phyloP scores from a whole-genome alignment of 345 rosid genomes.

The Moricandia arvensis region DNA sequence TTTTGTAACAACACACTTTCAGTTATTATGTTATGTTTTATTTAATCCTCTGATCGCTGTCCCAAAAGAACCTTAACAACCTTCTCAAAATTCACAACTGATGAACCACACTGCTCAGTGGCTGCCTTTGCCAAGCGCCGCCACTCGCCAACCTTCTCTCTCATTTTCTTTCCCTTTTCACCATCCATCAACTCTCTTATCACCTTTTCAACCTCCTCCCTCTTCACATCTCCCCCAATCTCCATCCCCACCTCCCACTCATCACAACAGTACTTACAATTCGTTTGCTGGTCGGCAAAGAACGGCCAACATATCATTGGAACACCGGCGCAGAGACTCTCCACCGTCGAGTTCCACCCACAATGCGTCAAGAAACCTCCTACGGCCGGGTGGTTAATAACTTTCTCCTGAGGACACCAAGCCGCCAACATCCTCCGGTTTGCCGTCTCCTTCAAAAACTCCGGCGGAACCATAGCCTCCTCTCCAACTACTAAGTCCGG shows the following conservation, averaged over 20 bases:
- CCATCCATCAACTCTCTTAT: constrained; percentile 56
- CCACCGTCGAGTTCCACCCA: neutral
- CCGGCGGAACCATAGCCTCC: constrained; percentile 41
- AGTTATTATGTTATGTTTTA: neutral
- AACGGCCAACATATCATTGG: constrained; percentile 68
- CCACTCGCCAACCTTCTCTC: constrained; percentile 48
- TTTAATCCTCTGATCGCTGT: neutral
- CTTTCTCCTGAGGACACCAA: constrained; percentile 1
- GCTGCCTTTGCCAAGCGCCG: constrained; percentile 37
- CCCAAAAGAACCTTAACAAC: constrained; percentile 33
- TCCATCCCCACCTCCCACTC: constrained; percentile 40
- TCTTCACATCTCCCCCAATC: constrained; percentile 47
- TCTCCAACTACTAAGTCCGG: constrained; percentile 57
- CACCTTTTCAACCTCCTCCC: constrained; percentile 48
- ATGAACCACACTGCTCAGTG: constrained; percentile 34
- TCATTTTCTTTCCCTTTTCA: constrained; percentile 52
- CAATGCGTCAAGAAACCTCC: neutral
- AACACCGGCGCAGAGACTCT: constrained; percentile 36
- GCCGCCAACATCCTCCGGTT: neutral
- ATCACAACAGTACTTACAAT: constrained; percentile 44
- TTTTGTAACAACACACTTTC: no score
- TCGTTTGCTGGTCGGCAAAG: constrained; percentile 63
- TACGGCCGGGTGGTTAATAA: neutral
- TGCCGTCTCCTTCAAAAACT: neutral
- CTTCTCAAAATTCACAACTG: constrained; percentile 36